These are phyloP conservation scores for Paecilomyces dactylethromorphus DNA, from an alignment of 2,329 filamentous ascomycete genomes.

Conservation along the genomic window DNA sequence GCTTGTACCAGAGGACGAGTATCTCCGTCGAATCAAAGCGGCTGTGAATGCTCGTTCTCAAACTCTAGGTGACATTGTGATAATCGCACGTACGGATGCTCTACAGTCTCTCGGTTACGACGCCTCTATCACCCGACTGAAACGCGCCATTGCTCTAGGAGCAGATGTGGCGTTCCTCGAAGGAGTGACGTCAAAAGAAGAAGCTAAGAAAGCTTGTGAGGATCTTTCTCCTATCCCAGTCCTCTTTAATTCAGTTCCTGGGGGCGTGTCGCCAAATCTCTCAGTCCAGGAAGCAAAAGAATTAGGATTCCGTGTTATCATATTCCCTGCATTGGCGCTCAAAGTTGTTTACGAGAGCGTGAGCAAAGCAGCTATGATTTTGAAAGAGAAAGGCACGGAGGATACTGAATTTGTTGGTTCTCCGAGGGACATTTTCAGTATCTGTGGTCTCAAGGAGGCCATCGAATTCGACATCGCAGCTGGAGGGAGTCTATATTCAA, in stretches of 20 bases:
- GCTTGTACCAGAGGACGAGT: slow-evolving; percentile 16
- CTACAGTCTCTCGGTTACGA: slow-evolving; percentile 20
- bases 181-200: slow-evolving; percentile 19
- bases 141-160: slow-evolving; percentile 19
- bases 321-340: slow-evolving; percentile 24
- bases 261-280: slow-evolving; percentile 22
- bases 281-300: slow-evolving; percentile 20
- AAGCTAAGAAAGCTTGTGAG: slow-evolving; percentile 16
- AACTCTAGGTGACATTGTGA: slow-evolving; percentile 22
- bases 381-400: slow-evolving; percentile 20
- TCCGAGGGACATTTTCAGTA: slow-evolving; percentile 22
- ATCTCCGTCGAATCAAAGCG: slow-evolving; percentile 15
- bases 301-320: slow-evolving; percentile 28
- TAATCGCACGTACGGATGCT: slow-evolving; percentile 29
- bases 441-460: slow-evolving; percentile 22
- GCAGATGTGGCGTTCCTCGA: slow-evolving; percentile 28
- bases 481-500: slow-evolving; percentile 13
- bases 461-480: slow-evolving; percentile 22
- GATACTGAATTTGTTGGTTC: slow-evolving; percentile 5
- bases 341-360: slow-evolving; percentile 18
- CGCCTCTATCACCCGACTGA: slow-evolving; percentile 19
- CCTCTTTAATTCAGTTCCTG: slow-evolving; percentile 29
- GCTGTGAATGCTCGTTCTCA: slow-evolving; percentile 22
- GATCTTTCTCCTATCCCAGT: slow-evolving; percentile 21
- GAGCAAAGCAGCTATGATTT: slow-evolving; percentile 10